Conservation (phyloP, 2,329 filamentous ascomycete species). For the Nemania sp. region DNA sequence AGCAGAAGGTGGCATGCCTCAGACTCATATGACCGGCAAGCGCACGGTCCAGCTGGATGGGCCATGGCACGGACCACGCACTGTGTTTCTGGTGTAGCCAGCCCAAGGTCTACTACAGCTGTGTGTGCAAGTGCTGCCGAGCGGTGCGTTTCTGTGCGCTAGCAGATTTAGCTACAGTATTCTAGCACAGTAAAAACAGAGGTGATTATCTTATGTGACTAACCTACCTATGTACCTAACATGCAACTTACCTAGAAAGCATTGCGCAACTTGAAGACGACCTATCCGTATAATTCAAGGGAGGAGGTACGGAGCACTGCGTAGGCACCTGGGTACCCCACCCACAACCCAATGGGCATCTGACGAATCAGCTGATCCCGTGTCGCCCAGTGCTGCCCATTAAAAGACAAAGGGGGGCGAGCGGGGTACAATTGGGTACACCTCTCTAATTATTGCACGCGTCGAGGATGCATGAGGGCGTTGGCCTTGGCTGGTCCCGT, state of each 20-base stretch:
- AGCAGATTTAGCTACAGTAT: too few species aligned
- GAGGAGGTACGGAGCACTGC: neutral
- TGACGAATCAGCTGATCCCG: conserved; percentile 28
- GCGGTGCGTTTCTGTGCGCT: too few species aligned
- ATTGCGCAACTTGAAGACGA: too few species aligned
- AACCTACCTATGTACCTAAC: neutral
- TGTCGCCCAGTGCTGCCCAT: conserved; percentile 15
- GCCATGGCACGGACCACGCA: conserved; percentile 23
- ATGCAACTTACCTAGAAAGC: neutral
- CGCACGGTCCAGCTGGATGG: conserved; percentile 26
- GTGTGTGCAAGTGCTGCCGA: too few species aligned
- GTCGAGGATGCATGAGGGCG: conserved; percentile 8
- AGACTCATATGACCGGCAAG: conserved; percentile 30
- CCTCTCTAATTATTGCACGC: conserved; percentile 8
- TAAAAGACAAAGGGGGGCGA: conserved; percentile 12
- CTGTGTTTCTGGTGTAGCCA: conserved; percentile 23
- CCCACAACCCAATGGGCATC: conserved; percentile 16
- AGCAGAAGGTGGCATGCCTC: conserved; percentile 37
- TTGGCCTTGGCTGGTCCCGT: too few species aligned
- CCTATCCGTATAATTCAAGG: too few species aligned
- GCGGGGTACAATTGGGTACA: conserved; percentile 1
- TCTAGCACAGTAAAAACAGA: too few species aligned
- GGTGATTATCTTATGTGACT: neutral
- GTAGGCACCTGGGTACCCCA: conserved; percentile 14
- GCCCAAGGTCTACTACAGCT: too few species aligned